Percentiles rank a stretch among this genome's conserved stretches.
These are phyloP conservation scores for Ballota nigra DNA, from an alignment of 257 asterid species.

Conservation along the genomic window DNA sequence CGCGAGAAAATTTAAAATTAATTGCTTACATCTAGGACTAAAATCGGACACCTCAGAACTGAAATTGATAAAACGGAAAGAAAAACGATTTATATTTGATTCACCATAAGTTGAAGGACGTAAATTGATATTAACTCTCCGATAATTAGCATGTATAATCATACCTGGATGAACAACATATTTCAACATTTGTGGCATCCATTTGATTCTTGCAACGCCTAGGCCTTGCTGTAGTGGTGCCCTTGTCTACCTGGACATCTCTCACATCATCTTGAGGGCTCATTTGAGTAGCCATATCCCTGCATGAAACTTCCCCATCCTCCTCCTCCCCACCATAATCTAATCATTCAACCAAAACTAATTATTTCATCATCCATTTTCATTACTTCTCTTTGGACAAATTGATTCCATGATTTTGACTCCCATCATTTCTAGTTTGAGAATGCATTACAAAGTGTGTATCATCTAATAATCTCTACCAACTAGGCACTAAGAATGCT, in stretches of 20 bases:
- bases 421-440: no score
- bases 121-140: not conserved
- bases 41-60: not conserved
- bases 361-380: not conserved
- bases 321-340: slow-evolving; percentile 48
- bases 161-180: slow-evolving; percentile 40
- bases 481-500: no score
- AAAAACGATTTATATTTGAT: no score
- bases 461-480: no score
- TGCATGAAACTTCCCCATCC: slow-evolving; percentile 42
- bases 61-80: not conserved
- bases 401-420: no score
- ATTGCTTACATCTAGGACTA: not conserved
- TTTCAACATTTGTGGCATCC: slow-evolving; percentile 19
- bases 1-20: not conserved
- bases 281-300: slow-evolving; percentile 96
- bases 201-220: slow-evolving; percentile 37
- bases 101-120: not conserved
- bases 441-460: no score
- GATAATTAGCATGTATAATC: not conserved
- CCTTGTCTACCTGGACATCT: slow-evolving; percentile 80
- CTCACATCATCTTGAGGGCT: slow-evolving; percentile 74
- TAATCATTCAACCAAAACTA: slow-evolving; percentile 30
- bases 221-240: slow-evolving; percentile 37
- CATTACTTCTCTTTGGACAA: no score